Percentiles rank a stretch among this genome's conserved stretches.
These are phyloP conservation scores for Beverwykella pulmonaria DNA, from an alignment of 495 filamentous ascomycete species.

Conservation along the genomic window DNA sequence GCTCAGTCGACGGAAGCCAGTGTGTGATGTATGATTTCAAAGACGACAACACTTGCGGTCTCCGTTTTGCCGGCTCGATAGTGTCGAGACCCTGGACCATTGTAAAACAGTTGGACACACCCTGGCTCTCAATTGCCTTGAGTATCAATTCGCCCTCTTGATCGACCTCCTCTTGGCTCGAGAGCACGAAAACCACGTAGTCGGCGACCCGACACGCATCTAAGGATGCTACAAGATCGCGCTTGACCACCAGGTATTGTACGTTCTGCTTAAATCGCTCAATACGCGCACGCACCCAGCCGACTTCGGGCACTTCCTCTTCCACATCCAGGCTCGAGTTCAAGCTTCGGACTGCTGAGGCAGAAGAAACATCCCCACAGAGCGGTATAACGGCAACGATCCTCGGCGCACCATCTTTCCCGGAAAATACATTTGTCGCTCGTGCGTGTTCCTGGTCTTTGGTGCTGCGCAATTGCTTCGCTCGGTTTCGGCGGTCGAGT, in stretches of 20 bases:
- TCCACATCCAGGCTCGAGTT: constrained; percentile 79
- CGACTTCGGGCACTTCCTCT: constrained; percentile 62
- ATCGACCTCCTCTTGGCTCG: constrained; percentile 79
- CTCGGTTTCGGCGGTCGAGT: constrained; percentile 89
- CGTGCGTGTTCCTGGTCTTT: constrained; percentile 80
- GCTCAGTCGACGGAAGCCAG: constrained; percentile 87
- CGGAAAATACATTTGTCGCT: constrained; percentile 76
- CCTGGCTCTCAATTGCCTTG: constrained; percentile 85
- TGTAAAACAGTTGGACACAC: constrained; percentile 81
- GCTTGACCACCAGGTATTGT: constrained; percentile 72
- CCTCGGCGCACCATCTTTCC: constrained; percentile 81
- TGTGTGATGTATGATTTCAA: constrained; percentile 89
- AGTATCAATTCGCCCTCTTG: constrained; percentile 78
- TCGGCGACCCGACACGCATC: constrained; percentile 89
- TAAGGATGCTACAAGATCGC: constrained; percentile 72
- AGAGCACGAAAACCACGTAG: constrained; percentile 82
- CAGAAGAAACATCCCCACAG: constrained; percentile 67
- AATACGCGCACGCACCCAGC: constrained; percentile 65
- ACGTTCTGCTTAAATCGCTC: constrained; percentile 93
- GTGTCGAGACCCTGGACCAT: constrained; percentile 73
- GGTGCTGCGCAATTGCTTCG: constrained; percentile 76
- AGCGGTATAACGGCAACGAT: constrained; percentile 91
- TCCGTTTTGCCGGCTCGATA: constrained; percentile 75
- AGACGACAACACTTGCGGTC: constrained; percentile 72
- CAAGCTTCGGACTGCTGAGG: constrained; percentile 66